A percentile compares a stretch with the other conserved stretches of the same genome.
Evolutionary conservation across 176 grass and related monocot species (phyloP).

Genomic region (Zoysia japonica): DNA sequence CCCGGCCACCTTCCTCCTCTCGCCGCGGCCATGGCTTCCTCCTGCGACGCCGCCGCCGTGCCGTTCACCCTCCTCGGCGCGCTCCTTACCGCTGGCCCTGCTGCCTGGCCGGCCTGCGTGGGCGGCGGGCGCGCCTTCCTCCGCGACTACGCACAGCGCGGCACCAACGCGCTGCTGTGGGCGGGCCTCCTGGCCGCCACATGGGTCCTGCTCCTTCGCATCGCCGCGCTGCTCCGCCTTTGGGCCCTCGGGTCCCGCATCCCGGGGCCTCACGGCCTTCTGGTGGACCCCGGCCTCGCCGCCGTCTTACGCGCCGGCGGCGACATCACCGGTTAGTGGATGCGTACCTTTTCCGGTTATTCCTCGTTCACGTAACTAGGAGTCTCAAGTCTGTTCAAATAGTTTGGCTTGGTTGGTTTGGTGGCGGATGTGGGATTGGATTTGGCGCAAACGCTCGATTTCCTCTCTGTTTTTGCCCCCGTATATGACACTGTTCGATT

Average conservation of each 20-base stretch:
- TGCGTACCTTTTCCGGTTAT: neutral
- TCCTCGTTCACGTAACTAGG: neutral
- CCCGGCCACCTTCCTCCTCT: neutral
- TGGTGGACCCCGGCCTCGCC: conserved; percentile 40
- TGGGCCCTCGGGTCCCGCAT: conserved; percentile 68
- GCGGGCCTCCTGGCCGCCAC: conserved; percentile 56
- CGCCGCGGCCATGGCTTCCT: conserved; percentile 17
- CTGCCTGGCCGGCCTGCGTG: conserved; percentile 43
- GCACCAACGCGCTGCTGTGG: conserved; percentile 90
- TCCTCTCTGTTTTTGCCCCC: neutral
- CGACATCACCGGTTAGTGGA: conserved; percentile 69
- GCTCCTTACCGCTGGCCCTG: conserved; percentile 51
- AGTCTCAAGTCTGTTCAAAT: neutral
- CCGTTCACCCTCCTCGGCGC: conserved; percentile 79
- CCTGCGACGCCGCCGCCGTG: conserved; percentile 29
- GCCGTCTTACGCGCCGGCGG: conserved; percentile 49
- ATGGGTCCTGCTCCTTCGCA: conserved; percentile 49
- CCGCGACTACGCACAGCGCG: conserved; percentile 62
- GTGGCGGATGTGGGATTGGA: neutral
- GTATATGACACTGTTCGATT: conserved; percentile 34
- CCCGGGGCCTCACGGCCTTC: conserved; percentile 55
- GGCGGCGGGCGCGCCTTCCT: conserved; percentile 56
- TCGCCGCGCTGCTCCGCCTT: conserved; percentile 57
- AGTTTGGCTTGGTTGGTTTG: conserved; percentile 6
- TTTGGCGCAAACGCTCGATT: conserved; percentile 23